These are phyloP conservation scores for Lentinula sp. DNA, from an alignment of 768 basidiomycete species.

Conservation along the genomic window DNA sequence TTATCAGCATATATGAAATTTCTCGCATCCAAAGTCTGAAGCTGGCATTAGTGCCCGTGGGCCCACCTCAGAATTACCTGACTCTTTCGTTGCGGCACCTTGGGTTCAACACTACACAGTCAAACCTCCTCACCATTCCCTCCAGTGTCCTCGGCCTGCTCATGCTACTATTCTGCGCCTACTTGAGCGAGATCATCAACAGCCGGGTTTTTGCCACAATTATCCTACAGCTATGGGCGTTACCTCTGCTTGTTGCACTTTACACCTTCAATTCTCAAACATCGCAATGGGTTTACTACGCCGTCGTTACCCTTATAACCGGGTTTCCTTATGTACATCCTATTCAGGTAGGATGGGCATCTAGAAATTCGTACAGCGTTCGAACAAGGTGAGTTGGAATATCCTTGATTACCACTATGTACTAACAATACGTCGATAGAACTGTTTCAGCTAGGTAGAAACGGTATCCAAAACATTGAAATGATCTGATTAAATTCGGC, in stretches of 20 bases:
- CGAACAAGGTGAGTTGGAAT: constrained; percentile 37
- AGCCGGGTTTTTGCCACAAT: constrained; percentile 49
- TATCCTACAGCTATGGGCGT: constrained; percentile 53
- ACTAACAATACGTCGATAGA: constrained; percentile 12
- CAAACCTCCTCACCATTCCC: constrained; percentile 60
- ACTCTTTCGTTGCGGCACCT: constrained; percentile 57
- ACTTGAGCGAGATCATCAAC: constrained; percentile 49
- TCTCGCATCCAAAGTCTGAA: neutral
- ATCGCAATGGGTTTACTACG: constrained; percentile 51
- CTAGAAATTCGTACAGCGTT: constrained; percentile 56
- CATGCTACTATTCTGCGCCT: constrained; percentile 41
- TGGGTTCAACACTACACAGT: constrained; percentile 57
- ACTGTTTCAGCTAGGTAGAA: constrained; percentile 35
- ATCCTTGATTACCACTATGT: neutral
- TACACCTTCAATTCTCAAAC: constrained; percentile 43
- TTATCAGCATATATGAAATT: neutral
- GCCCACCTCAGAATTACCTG: constrained; percentile 56
- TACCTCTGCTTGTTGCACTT: constrained; percentile 49
- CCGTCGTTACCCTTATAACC: constrained; percentile 46
- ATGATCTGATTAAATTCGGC: neutral
- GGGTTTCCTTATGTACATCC: constrained; percentile 50
- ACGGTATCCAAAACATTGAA: neutral
- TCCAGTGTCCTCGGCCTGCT: constrained; percentile 47
- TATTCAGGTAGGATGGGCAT: constrained; percentile 52
- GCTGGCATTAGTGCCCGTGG: constrained; percentile 41